These are phyloP conservation scores for Pythium vanterpoolii DNA, from an alignment of 352 stramenopile genomes.

Conservation along the genomic window DNA sequence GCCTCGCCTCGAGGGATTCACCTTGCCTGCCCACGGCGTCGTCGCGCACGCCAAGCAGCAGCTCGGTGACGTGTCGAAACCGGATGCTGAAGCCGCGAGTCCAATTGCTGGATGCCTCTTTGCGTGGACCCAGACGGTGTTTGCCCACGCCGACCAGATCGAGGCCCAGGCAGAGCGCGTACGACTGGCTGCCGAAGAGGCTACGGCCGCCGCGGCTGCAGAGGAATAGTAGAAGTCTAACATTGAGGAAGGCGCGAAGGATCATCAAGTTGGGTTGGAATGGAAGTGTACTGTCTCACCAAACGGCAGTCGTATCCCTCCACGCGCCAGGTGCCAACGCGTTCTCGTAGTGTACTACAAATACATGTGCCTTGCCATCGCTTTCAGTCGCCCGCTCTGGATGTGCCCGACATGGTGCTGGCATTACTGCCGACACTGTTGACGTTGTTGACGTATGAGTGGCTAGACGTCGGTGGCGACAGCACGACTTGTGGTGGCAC, in stretches of 20 bases:
- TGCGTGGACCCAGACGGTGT: conserved; percentile 48
- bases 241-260: neutral
- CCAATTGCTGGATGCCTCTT: conserved; percentile 47
- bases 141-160: conserved; percentile 53
- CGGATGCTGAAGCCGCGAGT: conserved; percentile 47
- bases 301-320: neutral
- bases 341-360: neutral
- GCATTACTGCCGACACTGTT: conserved; percentile 21
- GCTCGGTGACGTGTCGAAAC: conserved; percentile 41
- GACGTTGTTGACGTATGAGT: conserved; percentile 3
- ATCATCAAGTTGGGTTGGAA: neutral
- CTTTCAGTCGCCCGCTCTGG: conserved; percentile 4
- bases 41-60: conserved; percentile 38
- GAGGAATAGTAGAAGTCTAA: conserved; percentile 9
- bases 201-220: conserved; percentile 22
- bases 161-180: conserved; percentile 35
- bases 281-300: neutral
- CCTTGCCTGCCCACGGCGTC: conserved; percentile 7
- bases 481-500: neutral
- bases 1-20: conserved; percentile 30
- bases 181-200: conserved; percentile 33
- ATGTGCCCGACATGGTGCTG: conserved; percentile 20
- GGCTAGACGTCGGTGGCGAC: neutral
- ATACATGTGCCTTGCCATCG: conserved; percentile 5
- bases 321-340: neutral